Evolutionary conservation across 805 yeast species (phyloP).

Genomic region (Kluyveromyces aestuarii): DNA sequence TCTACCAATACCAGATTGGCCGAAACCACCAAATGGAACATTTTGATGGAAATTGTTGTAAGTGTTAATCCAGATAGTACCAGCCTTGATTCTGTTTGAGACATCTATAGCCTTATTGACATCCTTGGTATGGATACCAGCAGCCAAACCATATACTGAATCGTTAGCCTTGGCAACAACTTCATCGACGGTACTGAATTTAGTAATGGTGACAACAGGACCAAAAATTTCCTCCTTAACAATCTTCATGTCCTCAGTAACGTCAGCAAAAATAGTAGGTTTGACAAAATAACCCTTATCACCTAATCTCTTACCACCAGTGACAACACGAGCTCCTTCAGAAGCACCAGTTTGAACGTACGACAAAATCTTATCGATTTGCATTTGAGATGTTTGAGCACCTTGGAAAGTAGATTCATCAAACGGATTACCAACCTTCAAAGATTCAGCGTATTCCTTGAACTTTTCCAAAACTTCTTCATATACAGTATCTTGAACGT

Average conservation of each 20-base stretch:
- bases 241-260: constrained; percentile 60
- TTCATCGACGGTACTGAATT: constrained; percentile 66
- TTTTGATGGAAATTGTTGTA: constrained; percentile 78
- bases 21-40: constrained; percentile 90
- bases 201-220: constrained; percentile 71
- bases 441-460: constrained; percentile 36
- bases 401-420: constrained; percentile 63
- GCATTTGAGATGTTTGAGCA: constrained; percentile 63
- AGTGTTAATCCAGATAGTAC: constrained; percentile 78
- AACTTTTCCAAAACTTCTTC: constrained; percentile 56
- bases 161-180: constrained; percentile 67
- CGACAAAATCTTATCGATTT: constrained; percentile 53
- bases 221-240: constrained; percentile 90
- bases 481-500: constrained; percentile 66
- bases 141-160: constrained; percentile 77
- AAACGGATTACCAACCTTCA: constrained; percentile 75
- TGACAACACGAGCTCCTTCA: constrained; percentile 60
- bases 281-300: constrained; percentile 60
- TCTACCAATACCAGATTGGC: constrained; percentile 81
- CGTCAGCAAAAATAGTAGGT: constrained; percentile 86
- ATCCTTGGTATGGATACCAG: constrained; percentile 73
- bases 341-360: constrained; percentile 56
- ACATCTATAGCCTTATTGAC: constrained; percentile 58
- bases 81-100: constrained; percentile 60
- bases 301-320: constrained; percentile 77